Base-by-base conservation (phyloP, 768 basidiomycete species). In the Boletus rubroflammeus region DNA sequence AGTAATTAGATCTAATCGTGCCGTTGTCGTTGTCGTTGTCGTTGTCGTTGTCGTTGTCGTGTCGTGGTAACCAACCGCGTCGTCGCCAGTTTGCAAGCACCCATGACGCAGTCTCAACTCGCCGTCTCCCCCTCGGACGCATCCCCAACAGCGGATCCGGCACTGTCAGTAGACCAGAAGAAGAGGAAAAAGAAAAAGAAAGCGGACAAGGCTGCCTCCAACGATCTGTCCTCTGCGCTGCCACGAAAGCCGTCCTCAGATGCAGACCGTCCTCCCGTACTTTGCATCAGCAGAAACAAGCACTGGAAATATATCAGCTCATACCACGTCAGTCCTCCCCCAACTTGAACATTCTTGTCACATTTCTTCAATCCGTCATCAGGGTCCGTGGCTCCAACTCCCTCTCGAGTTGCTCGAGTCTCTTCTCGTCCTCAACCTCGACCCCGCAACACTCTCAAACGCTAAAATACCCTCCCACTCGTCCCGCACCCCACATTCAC, bases 291-390 rank as follows among this genome's bases (percentile, higher is more conserved):
- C 73, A 81, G 93, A 60, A 93, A 94, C 75, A 95, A 95, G 70
- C 93, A 95, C 64, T 93, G 92, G 93, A 83, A 85, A 28, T 93
- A 93, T 64, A 93, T 94, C 72, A 91, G 88, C 72, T 91, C 91
- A 23, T 93, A 90, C 68, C 90, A 92, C 69, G 90, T 91, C 73
- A 55, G 86, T 83, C 10, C 15, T 11, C 3, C n/a, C n/a, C n/a
- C n/a, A n/a, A 3, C 9, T 34, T n/a, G 26, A 45, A 39, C 23
- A 15, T 17, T 1, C 19, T 28, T 15, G 17, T 42, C 31, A 17
- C 39, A 28, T 36, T 42, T 21, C 34, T 29, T 10, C 7, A 8
- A n/a, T 6, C 14, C 47, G 1, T 17, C 29, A 25, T 8, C 66
- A 95, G 92, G 93, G 93, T 14, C 91, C 90, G 9, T 95, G 93